Evolutionary conservation across 2,329 filamentous ascomycete species (phyloP).

Genomic region (Sclerotinia spermophila): DNA sequence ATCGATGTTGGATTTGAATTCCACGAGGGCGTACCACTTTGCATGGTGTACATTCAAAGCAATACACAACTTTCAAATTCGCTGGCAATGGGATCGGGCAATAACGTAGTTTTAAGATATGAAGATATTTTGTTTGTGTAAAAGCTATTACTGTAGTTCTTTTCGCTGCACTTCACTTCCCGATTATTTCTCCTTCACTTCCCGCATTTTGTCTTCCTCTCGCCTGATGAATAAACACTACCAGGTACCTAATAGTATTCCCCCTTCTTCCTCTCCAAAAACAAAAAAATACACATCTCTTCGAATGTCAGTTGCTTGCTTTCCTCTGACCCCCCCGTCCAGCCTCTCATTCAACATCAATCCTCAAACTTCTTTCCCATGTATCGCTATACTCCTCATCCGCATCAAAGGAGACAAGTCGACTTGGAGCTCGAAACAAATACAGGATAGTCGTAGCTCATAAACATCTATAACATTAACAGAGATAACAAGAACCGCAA

Average conservation of each 20-base stretch:
- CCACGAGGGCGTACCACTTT: background rate
- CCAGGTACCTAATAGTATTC: background rate
- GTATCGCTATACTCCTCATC: background rate
- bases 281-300: background rate
- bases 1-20: background rate
- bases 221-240: background rate
- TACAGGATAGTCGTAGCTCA: background rate
- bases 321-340: background rate
- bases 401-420: background rate
- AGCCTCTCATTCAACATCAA: background rate
- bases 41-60: background rate
- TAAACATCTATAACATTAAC: conserved; percentile 10
- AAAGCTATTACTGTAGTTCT: background rate
- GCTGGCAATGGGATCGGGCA: no score
- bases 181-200: background rate
- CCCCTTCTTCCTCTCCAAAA: no score
- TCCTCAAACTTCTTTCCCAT: background rate
- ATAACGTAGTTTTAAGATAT: background rate
- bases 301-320: background rate
- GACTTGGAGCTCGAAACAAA: conserved; percentile 11
- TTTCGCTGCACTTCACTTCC: background rate
- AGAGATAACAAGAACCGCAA: background rate
- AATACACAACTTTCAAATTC: background rate
- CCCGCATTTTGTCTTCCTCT: background rate
- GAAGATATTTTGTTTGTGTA: background rate